Evolutionary conservation across 2,329 filamentous ascomycete genomes (phyloP), one percentile per base, ranked within the genome.

Genomic region (Aspergillus pseudoglaucus): DNA sequence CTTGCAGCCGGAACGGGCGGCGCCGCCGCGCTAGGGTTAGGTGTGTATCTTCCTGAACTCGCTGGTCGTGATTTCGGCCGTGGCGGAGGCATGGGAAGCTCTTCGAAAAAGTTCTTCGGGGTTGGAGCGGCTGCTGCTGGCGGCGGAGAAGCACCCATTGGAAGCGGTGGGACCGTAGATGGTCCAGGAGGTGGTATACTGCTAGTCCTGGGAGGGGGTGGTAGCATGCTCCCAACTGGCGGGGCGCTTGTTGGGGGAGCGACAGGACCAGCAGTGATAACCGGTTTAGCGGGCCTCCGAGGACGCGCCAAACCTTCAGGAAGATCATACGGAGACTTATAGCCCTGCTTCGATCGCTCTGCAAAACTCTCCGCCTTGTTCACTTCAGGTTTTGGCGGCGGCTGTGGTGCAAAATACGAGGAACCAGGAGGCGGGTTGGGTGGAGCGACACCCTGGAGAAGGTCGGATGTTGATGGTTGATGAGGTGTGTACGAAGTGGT

Each of bases 271-370:
- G 76, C 70, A 43, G 70, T 63, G 48, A 72, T 72, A 5, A 75
- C 71, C 39, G 78, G 68, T 46, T 80, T 79, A 5, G 74, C 66
- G 45, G 84, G 75, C 73, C 86, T 84, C 65, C 83, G 76, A 60
- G 85, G 70, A 22, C 68, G 66, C 22, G 76, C 80, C 25, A 98
- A 79, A 47, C 96, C 91, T 69, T 93, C 88, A 3, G 93, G 93
- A 17, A 98, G 76, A 70, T 98, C 94, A 60, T 96, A 98, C 0
- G 93, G 93, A 17, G 91, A 97, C 43, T 85, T 80, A 65, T 98
- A 98, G 6, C 91, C 90, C 47, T 88, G 88, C 69, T 95, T 97
- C 3, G 88, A 75, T 67, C 94, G 94, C 66, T 91, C 86, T 5
- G 81, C 88, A 67, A 95, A 98, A 68, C 91, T 97, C 64, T 94